Percentiles rank a stretch among this genome's conserved stretches.
Conservation (phyloP, 2,329 filamentous ascomycete species). For the Sporothrix phasma region DNA sequence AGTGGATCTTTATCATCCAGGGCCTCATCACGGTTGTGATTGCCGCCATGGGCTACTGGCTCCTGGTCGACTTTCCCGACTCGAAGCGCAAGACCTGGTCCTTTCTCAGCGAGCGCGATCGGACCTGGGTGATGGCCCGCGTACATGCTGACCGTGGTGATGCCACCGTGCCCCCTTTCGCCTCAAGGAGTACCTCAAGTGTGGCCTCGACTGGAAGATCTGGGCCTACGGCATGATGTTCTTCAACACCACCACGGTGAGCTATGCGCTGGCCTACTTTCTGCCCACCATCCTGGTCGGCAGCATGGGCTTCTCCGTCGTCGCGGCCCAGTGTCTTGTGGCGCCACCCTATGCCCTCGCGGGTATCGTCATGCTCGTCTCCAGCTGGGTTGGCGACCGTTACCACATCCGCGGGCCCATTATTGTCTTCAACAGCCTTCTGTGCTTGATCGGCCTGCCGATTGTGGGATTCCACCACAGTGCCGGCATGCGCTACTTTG, state of each 20-base stretch:
- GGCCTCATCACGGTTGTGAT: slow-evolving; percentile 45
- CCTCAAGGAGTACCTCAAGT: slow-evolving; percentile 35
- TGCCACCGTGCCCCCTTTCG: slow-evolving; percentile 43
- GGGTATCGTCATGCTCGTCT: slow-evolving; percentile 49
- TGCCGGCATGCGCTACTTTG: slow-evolving; percentile 55
- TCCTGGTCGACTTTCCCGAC: slow-evolving; percentile 56
- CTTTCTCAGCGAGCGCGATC: slow-evolving; percentile 44
- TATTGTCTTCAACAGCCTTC: slow-evolving; percentile 45
- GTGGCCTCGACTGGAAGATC: slow-evolving; percentile 44
- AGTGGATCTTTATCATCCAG: slow-evolving; percentile 55
- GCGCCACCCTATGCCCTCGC: slow-evolving; percentile 60
- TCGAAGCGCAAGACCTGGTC: slow-evolving; percentile 39
- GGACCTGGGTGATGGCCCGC: slow-evolving; percentile 41
- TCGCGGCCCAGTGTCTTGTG: slow-evolving; percentile 57
- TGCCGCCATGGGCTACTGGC: slow-evolving; percentile 41
- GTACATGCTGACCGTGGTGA: slow-evolving; percentile 51
- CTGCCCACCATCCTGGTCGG: slow-evolving; percentile 60
- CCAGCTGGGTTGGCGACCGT: slow-evolving; percentile 56
- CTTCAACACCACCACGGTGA: slow-evolving; percentile 59
- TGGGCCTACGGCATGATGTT: slow-evolving; percentile 54
- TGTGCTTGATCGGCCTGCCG: slow-evolving; percentile 55
- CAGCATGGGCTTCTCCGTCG: slow-evolving; percentile 55
- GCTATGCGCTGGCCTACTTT: slow-evolving; percentile 71
- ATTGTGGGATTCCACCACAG: slow-evolving; percentile 59
- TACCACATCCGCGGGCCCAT: slow-evolving; percentile 57